phyloP scores from a whole-genome alignment of 2,329 filamentous ascomycete genomes.

The Arthrocladium fulminans region DNA sequence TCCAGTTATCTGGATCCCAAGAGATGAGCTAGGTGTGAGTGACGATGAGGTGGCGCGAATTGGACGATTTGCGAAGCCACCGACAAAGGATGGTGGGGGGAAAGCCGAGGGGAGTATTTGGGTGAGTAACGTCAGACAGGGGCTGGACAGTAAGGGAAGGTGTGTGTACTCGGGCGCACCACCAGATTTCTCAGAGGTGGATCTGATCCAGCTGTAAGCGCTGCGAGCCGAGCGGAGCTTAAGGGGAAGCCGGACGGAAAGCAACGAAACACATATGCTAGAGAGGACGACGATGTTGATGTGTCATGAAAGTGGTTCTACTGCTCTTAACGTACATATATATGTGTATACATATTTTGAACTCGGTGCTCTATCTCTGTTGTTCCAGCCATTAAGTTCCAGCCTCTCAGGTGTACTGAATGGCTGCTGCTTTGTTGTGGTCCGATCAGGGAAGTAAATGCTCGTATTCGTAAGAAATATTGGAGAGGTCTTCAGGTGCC shows the following conservation, averaged over 20 bases:
- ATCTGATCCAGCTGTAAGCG: constrained; percentile 66
- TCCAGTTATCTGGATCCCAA: constrained; percentile 88
- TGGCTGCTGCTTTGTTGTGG: too few relatives aligned
- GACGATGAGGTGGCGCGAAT: constrained; percentile 84
- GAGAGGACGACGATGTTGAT: background rate
- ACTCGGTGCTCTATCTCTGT: too few relatives aligned
- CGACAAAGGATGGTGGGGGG: constrained; percentile 30
- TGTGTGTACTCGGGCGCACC: constrained; percentile 79
- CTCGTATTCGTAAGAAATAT: too few relatives aligned
- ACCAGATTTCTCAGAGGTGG: constrained; percentile 80
- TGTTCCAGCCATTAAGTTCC: too few relatives aligned
- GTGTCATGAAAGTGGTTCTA: background rate
- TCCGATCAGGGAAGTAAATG: too few relatives aligned
- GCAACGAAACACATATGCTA: background rate
- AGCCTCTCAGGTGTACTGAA: too few relatives aligned
- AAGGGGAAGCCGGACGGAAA: background rate
- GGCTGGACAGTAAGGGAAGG: constrained; percentile 70
- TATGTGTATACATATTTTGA: too few relatives aligned
- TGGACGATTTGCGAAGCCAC: constrained; percentile 51
- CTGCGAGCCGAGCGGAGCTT: background rate
- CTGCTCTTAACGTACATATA: too few relatives aligned
- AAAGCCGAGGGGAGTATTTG: constrained; percentile 53
- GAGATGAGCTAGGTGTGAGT: constrained; percentile 79
- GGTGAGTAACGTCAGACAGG: constrained; percentile 90
- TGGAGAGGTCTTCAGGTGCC: too few relatives aligned